Evolutionary conservation across 768 basidiomycete genomes (phyloP), one percentile per base, ranked within the genome.

Genomic region (Rhodosporidiobolus odoratus): DNA sequence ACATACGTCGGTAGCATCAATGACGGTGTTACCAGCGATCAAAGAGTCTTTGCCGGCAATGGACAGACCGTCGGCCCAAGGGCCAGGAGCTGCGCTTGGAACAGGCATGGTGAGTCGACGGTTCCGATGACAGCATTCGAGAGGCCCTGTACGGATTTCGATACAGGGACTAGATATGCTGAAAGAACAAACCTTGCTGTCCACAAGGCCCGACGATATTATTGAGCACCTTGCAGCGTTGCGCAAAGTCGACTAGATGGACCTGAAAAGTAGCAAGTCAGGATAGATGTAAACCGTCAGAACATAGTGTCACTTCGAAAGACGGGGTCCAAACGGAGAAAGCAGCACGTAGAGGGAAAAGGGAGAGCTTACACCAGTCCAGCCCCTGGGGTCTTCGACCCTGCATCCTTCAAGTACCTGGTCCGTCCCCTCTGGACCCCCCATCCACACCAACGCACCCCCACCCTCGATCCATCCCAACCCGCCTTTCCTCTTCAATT

Each of bases 1-100:
- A 23, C 79, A 75, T 4, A 81, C 80, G 57, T 81, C 81, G 0
- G 82, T 82, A 12, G 80, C 81, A 61, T 83, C 82, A 62, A 78
- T 66, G 52, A 83, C 80, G 12, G 76, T 78, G 74, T 80, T 73
- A 30, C 71, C 76, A 21, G 68, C 75, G n/a, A 83, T 77, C 21
- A 77, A 37, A 21, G 77, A 78, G 69, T 81, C 78, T 50, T 75
- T 68, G 71, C 81, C 82, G 16, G 81, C 82, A 50, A 82, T 77
- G 47, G 78, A 78, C 38, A 83, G 57, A 13, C 82, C 82, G 61
- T 81, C 81, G 4, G 81, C 82, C 52, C 82, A 76, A 0, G 82
- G 82, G 64, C 80, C 81, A 35, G 81, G 79, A 9, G 80, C 80
- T 25, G 79, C 76, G 9, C 19, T 0, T 1, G 21, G 12, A 30